Percentiles rank a stretch among this genome's conserved stretches.
phyloP scores from a whole-genome alignment of 305 asterid species.

The Rubia tinctorum region DNA sequence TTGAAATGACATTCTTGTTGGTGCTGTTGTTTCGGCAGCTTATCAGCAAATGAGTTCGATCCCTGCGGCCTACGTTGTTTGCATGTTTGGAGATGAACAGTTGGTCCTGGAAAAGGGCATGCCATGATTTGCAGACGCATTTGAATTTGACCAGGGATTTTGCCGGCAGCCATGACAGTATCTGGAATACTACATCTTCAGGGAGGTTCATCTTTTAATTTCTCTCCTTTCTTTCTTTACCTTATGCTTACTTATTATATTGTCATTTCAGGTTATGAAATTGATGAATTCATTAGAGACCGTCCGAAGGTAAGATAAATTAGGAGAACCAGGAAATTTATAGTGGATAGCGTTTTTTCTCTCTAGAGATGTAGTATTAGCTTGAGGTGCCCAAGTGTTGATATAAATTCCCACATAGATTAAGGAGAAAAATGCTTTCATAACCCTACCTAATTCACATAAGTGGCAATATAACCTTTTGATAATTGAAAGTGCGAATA shows the following conservation, averaged over 20 bases:
- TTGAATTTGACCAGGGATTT: constrained; percentile 40
- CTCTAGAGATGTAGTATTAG: not conserved
- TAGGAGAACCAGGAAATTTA: constrained; percentile 1
- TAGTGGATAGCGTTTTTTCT: not conserved
- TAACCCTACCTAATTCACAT: too few relatives aligned
- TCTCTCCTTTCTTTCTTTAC: not conserved
- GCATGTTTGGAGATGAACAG: constrained; percentile 32
- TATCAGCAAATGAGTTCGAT: constrained; percentile 26
- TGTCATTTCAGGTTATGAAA: not conserved
- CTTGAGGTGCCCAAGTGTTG: not conserved
- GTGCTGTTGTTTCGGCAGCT: constrained; percentile 39
- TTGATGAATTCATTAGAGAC: not conserved
- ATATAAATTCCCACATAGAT: too few relatives aligned
- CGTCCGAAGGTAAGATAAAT: not conserved
- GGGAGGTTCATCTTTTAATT: constrained; percentile 28
- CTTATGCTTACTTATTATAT: not conserved
- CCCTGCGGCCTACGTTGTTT: not conserved
- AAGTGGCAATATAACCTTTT: too few relatives aligned
- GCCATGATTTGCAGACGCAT: constrained; percentile 46
- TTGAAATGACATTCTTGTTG: constrained; percentile 37
- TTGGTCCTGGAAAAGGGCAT: constrained; percentile 23
- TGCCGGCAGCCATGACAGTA: constrained; percentile 39
- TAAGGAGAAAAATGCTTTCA: too few relatives aligned
- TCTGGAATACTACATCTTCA: constrained; percentile 44
- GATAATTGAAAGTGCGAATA: too few relatives aligned